These are phyloP conservation scores for Elsinoe necatrix DNA, from an alignment of 2,329 filamentous ascomycete genomes.

Conservation along the genomic window DNA sequence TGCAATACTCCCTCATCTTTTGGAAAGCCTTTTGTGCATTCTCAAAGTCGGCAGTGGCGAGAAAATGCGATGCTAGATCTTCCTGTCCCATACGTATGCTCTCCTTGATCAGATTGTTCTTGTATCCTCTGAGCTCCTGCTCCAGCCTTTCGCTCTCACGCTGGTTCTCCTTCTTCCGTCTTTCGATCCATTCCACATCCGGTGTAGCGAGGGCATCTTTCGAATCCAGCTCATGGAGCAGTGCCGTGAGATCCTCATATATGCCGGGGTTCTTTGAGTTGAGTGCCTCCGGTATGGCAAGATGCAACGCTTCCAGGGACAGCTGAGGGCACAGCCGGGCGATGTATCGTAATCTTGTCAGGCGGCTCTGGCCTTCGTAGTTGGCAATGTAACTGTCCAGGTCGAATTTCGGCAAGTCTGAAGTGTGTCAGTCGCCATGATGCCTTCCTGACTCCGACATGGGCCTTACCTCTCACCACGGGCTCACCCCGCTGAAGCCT, in stretches of 20 bases:
- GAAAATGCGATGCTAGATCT: conserved; percentile 77
- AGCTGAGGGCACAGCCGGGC: conserved; percentile 69
- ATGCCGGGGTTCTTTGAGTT: conserved; percentile 60
- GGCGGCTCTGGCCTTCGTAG: conserved; percentile 73
- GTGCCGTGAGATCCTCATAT: conserved; percentile 62
- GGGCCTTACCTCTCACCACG: conserved; percentile 11
- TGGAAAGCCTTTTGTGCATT: conserved; percentile 69
- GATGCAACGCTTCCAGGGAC: conserved; percentile 69
- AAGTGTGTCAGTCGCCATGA: not conserved
- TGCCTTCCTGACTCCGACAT: not conserved
- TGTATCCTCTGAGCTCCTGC: conserved; percentile 79
- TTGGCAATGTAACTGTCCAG: conserved; percentile 85
- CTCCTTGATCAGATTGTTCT: conserved; percentile 95
- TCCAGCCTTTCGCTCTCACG: conserved; percentile 69
- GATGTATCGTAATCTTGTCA: conserved; percentile 73
- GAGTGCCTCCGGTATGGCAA: conserved; percentile 69
- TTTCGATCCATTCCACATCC: conserved; percentile 69
- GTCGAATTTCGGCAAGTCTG: conserved; percentile 49
- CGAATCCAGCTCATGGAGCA: conserved; percentile 55
- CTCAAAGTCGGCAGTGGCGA: conserved; percentile 57
- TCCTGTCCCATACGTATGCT: conserved; percentile 95
- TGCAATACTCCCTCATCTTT: conserved; percentile 86
- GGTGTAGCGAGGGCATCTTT: conserved; percentile 57
- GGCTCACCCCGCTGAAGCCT: conserved; percentile 16
- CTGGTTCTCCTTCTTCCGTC: conserved; percentile 57